Evolutionary conservation across 2,329 filamentous ascomycete species (phyloP).

Genomic region (Venturia effusa): DNA sequence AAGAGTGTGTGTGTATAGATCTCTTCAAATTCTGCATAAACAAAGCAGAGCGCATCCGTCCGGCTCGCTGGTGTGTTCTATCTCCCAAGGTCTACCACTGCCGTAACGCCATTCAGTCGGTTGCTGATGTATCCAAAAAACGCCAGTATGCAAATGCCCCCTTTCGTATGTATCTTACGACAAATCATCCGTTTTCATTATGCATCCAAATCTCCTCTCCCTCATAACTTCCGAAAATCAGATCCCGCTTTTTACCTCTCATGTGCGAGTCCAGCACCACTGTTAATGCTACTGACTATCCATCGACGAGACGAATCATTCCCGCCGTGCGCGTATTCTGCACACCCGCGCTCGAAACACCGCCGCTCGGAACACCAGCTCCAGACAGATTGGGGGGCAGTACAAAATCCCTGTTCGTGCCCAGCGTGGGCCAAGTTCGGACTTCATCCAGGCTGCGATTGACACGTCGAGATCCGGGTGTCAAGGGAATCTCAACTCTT

Average conservation of each 20-base stretch:
- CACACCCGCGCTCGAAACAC: neutral
- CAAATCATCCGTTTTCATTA: neutral
- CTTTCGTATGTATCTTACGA: neutral
- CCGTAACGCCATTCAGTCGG: neutral
- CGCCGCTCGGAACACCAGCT: neutral
- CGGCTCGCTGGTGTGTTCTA: neutral
- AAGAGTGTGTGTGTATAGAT: neutral
- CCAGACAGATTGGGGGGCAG: neutral
- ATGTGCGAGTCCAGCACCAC: neutral
- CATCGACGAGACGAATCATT: neutral
- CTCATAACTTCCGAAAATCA: no score
- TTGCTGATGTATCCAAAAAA: neutral
- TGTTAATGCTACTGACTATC: neutral
- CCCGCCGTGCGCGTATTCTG: neutral
- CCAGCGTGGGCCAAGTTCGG: slow-evolving; percentile 7
- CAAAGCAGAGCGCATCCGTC: neutral
- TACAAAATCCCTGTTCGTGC: neutral
- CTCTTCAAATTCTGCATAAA: neutral
- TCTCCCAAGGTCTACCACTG: neutral
- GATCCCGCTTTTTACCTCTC: neutral
- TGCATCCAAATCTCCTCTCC: neutral
- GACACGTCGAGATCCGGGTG: slow-evolving; percentile 6
- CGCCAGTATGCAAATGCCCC: neutral
- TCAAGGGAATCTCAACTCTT: slow-evolving; percentile 10
- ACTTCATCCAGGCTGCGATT: slow-evolving; percentile 10